Base-by-base conservation (phyloP, 371 early-diverging fungal genomes). In the Apophysomyces variabilis region DNA sequence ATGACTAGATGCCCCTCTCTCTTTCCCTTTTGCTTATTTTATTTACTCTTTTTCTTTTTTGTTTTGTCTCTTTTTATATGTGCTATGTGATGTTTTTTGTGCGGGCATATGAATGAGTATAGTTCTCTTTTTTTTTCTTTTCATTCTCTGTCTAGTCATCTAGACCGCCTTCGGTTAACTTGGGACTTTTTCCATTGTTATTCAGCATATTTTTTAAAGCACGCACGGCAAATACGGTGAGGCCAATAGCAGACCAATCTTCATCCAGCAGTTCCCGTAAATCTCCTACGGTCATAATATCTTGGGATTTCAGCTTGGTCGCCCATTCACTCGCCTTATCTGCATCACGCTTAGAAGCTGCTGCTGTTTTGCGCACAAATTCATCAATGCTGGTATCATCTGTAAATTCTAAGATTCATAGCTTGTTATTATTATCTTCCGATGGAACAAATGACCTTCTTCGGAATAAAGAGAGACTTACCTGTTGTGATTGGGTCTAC, bases 161-260 rank as follows among this genome's bases (percentile, higher is more conserved):
- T 58, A 9, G 43, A 7, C 45, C 38, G 32, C 7, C 12, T 37
- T 21, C 38, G 14, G 16, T 38, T 9, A 44, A 0, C 35, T 37
- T 21, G 1, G 50, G 21, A 45, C 44, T 61, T 7, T 66, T 61
- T 11, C 43, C 54, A 38, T 61, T 66, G 13, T 63, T 45, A 32
- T 45, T 43, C 14, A 92, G 76, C 70, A 89, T 87, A 69, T 93
- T 93, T 79, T 93, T 93, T 63, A 95, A 80, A 5, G 94, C 92
- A 56, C 96, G 86, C 32, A 85, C 73, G 4, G 95, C 93, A 85
- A 95, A 95, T 4, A 96, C 94, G 3, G 96, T 95, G 64, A 96
- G 75, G 2, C 89, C 90, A 56, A 89, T 80, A 37, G 81, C 84
- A 32, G 79, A 75, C 93, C 93, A 93, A 69, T 93, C 93, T 60